A percentile compares a stretch with the other conserved stretches of the same genome.
Conservation (phyloP, 2,329 filamentous ascomycete genomes). For the Lasiodiplodia citricola region DNA sequence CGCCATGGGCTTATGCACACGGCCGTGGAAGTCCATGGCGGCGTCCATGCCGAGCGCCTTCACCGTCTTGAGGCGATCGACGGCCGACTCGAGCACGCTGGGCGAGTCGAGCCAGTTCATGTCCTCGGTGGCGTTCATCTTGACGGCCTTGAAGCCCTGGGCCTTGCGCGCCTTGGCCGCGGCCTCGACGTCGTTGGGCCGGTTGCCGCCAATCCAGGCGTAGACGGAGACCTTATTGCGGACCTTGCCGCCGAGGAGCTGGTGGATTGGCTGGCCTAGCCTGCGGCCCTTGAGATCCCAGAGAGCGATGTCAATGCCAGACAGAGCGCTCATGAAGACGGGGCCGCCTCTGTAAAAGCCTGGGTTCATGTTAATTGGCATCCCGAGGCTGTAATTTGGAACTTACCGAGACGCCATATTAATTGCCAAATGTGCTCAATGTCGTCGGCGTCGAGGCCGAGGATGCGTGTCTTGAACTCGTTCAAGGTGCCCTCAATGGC, state of each 20-base stretch:
- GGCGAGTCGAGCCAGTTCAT: constrained; percentile 79
- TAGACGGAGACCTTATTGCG: constrained; percentile 74
- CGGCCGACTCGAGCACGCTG: constrained; percentile 63
- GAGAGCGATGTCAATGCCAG: constrained; percentile 78
- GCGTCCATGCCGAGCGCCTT: constrained; percentile 73
- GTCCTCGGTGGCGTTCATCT: constrained; percentile 82
- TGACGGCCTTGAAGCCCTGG: constrained; percentile 70
- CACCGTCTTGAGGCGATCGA: constrained; percentile 71
- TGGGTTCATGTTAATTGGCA: constrained; percentile 25
- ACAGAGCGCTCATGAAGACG: constrained; percentile 79
- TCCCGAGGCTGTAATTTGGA: constrained; percentile 35
- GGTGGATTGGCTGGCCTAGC: constrained; percentile 71
- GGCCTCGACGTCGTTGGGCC: constrained; percentile 68
- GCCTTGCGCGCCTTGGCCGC: constrained; percentile 64
- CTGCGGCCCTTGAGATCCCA: constrained; percentile 76
- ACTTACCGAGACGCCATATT: constrained; percentile 60
- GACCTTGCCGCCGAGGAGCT: constrained; percentile 76
- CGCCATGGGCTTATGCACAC: constrained; percentile 80
- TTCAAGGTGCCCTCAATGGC: constrained; percentile 76
- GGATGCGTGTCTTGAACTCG: constrained; percentile 66
- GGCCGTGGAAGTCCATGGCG: constrained; percentile 78
- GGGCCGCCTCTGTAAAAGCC: constrained; percentile 80
- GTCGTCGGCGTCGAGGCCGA: constrained; percentile 73
- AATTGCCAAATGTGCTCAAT: constrained; percentile 84
- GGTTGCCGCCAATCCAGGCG: constrained; percentile 78